Evolutionary conservation across 1,284 basidiomycete genomes (phyloP).

Genomic region (Quambalaria eucalypti): DNA sequence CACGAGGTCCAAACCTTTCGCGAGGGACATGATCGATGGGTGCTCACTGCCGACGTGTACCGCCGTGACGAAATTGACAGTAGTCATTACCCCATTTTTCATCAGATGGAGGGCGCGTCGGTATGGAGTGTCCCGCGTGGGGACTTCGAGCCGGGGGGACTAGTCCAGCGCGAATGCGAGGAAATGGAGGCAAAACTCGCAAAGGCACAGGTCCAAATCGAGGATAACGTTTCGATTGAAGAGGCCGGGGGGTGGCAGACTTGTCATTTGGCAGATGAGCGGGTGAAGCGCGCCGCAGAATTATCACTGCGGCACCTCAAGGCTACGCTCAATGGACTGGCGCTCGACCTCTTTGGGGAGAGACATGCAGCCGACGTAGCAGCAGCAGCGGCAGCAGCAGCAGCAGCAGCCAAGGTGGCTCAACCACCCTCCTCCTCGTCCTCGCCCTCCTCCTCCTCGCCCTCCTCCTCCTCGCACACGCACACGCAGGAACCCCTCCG

Average conservation of each 20-base stretch:
- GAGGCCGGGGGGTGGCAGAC: constrained; percentile 71
- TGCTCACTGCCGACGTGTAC: constrained; percentile 96
- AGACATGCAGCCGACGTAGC: constrained; percentile 45
- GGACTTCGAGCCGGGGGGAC: constrained; percentile 37
- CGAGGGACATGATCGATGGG: constrained; percentile 67
- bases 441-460: not conserved
- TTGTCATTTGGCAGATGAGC: constrained; percentile 62
- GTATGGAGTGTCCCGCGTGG: constrained; percentile 54
- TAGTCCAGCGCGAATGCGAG: constrained; percentile 54
- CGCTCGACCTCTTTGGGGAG: constrained; percentile 67
- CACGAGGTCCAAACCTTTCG: constrained; percentile 91
- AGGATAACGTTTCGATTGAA: constrained; percentile 66
- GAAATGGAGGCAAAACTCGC: constrained; percentile 53
- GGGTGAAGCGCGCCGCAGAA: constrained; percentile 49
- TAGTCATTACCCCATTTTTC: constrained; percentile 95
- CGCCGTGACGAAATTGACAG: constrained; percentile 95
- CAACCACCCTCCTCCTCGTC: too few species aligned
- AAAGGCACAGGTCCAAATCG: constrained; percentile 60
- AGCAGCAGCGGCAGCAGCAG: constrained; percentile 50
- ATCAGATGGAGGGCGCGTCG: constrained; percentile 93
- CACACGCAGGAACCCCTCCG: constrained; percentile 56
- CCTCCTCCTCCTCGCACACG: not conserved
- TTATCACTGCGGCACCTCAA: constrained; percentile 78
- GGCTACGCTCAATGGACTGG: constrained; percentile 77
- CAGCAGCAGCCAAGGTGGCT: too few species aligned